Base-by-base conservation (phyloP, 257 asterid species). In the Solanum infundibuliforme region DNA sequence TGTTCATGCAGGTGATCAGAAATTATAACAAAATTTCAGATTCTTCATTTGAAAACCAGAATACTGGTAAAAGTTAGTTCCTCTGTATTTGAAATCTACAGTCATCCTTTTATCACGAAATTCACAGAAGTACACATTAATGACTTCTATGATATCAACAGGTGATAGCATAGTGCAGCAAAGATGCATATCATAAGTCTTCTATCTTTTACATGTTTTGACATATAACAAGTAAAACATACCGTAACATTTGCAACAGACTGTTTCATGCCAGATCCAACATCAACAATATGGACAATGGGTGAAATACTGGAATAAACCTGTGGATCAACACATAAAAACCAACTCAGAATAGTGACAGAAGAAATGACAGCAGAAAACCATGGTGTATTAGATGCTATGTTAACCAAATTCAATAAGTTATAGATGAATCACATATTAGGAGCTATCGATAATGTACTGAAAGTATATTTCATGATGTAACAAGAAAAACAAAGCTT, bases 271-370 rank as follows among this genome's bases (percentile, higher is more conserved):
- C 92, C 92, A 85, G 98, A 95, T 92, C 97, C 95, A 84, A 95
- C 94, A 91, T 97, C 96, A 85, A 97, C 99, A 31, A 97, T 94
- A 89, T 97, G 98, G 41, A 95, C 98, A 34, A 91, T 87, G 23
- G 99, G 99, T 76, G 98, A 93, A 83, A 95, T 92, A 89, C 99
- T 95, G 68, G 98, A 89, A 92, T 97, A 97, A 87, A 91, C 96
- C 99, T 97, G 95, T 46, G 43, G 43, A 68, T 43, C 32, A 66
- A 38, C 88, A 88, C 25, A 84, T 83, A 68, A 36, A 84, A 48
- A 34, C 18, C 38, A 27, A 76, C 72, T 32, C 39, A 38, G 66
- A 62, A 18, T 76, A 20, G 27, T 35, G 39, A 76, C 6, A 83
- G 74, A 84, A 74, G 77, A 36, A 74, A 65, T 69, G 65, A 39